phyloP scores from a whole-genome alignment of 2,329 filamentous ascomycete genomes.

The Colletotrichum sansevieriae region DNA sequence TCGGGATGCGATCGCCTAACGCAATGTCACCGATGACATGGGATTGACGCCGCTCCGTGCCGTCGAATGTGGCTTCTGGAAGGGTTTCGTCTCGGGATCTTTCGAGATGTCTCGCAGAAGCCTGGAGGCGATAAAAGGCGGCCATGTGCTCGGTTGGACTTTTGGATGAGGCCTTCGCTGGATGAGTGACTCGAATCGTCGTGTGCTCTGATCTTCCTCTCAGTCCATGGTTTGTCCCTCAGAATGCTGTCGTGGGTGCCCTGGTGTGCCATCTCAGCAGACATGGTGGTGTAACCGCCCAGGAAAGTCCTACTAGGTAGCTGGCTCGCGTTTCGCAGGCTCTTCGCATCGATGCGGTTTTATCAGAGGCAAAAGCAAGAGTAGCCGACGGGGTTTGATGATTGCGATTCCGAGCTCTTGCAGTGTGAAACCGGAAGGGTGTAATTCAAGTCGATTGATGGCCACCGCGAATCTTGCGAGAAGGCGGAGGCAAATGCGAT shows the following conservation, averaged over 20 bases:
- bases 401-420: conserved; percentile 1
- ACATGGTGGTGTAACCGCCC: conserved; percentile 7
- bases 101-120: conserved; percentile 5
- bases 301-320: not conserved
- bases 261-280: not conserved
- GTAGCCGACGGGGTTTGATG: conserved; percentile 11
- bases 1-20: conserved; percentile 8
- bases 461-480: too few relatives aligned
- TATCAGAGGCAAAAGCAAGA: not conserved
- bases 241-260: conserved; percentile 1
- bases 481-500: not conserved
- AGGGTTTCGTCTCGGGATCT: conserved; percentile 11
- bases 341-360: not conserved
- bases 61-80: conserved; percentile 22
- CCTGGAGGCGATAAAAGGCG: not conserved
- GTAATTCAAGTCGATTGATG: too few relatives aligned
- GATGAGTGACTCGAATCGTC: conserved; percentile 2
- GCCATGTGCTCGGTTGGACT: not conserved
- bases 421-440: not conserved
- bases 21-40: conserved; percentile 20
- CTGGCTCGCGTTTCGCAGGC: not conserved
- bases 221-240: too few relatives aligned
- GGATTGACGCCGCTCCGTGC: conserved; percentile 5
- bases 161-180: not conserved
- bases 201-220: not conserved